Evolutionary conservation across 2,329 filamentous ascomycete genomes (phyloP).

Genomic region (Aspergillus ochraceus): DNA sequence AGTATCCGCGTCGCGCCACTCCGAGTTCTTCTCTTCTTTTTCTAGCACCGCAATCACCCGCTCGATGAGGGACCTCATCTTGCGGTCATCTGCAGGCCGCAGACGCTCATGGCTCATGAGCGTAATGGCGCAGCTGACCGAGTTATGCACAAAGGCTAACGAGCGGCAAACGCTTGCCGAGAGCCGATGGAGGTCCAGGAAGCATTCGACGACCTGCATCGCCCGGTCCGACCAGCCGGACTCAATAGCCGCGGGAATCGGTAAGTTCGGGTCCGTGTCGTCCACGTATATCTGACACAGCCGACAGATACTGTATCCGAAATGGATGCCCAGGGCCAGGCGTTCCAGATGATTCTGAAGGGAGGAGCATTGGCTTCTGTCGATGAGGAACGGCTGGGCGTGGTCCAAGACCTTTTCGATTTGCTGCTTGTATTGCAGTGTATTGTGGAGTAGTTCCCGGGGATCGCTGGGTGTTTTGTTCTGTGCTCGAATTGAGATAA

Average conservation of each 20-base stretch:
- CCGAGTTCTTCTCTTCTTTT: conserved; percentile 17
- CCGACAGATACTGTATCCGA: conserved; percentile 19
- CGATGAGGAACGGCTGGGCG: conserved; percentile 10
- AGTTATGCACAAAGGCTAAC: conserved; percentile 24
- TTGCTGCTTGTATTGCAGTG: conserved; percentile 6
- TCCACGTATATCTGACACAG: conserved; percentile 14
- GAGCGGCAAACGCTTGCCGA: conserved; percentile 17
- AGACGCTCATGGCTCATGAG: conserved; percentile 6
- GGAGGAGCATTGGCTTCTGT: conserved; percentile 15
- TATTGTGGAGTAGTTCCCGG: neutral
- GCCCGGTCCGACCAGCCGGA: conserved; percentile 2
- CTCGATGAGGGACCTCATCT: conserved; percentile 2
- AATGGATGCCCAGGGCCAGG: conserved; percentile 17
- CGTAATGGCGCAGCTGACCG: conserved; percentile 22
- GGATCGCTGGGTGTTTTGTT: neutral
- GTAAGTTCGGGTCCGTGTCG: neutral
- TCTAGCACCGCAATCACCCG: conserved; percentile 15
- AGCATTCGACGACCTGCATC: conserved; percentile 12
- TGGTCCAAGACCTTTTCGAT: conserved; percentile 10
- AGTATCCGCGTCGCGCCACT: conserved; percentile 20
- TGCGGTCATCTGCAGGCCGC: neutral
- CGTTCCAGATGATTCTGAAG: conserved; percentile 21
- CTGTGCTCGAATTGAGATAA: conserved; percentile 12
- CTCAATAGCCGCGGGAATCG: neutral
- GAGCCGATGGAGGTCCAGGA: conserved; percentile 19